These are phyloP conservation scores for Haplosporangium gracile DNA, from an alignment of 192 early-diverging fungal species.

Conservation along the genomic window DNA sequence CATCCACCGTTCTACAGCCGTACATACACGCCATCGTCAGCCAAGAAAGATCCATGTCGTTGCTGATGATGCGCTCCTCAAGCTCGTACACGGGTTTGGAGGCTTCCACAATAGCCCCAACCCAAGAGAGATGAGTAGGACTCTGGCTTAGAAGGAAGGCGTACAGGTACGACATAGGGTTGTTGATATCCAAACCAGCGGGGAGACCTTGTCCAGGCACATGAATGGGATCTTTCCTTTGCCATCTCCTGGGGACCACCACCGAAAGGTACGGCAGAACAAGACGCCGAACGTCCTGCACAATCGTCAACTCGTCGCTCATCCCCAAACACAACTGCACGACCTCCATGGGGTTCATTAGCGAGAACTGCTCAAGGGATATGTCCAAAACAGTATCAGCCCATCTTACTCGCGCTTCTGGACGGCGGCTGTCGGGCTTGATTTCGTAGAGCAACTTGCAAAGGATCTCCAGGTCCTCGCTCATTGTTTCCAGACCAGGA, in stretches of 20 bases:
- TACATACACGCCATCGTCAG: constrained; percentile 65
- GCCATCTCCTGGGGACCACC: constrained; percentile 46
- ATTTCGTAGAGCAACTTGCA: constrained; percentile 72
- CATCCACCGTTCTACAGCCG: constrained; percentile 55
- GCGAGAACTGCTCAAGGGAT: constrained; percentile 53
- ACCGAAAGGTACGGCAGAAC: constrained; percentile 62
- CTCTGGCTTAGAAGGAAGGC: constrained; percentile 59
- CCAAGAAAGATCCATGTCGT: constrained; percentile 64
- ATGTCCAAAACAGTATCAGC: constrained; percentile 32
- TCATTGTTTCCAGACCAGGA: constrained; percentile 61
- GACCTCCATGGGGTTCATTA: constrained; percentile 57
- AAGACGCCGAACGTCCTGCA: constrained; percentile 61
- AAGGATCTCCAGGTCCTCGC: constrained; percentile 70
- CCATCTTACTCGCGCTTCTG: constrained; percentile 34
- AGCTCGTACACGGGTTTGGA: constrained; percentile 61
- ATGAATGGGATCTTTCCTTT: constrained; percentile 9
- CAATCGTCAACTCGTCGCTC: constrained; percentile 58
- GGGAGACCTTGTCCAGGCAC: constrained; percentile 30
- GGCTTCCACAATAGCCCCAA: constrained; percentile 61
- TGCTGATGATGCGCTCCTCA: constrained; percentile 66
- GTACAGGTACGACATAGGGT: constrained; percentile 59
- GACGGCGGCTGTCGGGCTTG: constrained; percentile 45
- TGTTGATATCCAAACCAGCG: constrained; percentile 32
- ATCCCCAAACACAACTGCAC: constrained; percentile 47
- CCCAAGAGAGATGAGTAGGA: constrained; percentile 57